Evolutionary conservation across 2,329 filamentous ascomycete genomes (phyloP).

Genomic region (Leptosphaerulina australis): DNA sequence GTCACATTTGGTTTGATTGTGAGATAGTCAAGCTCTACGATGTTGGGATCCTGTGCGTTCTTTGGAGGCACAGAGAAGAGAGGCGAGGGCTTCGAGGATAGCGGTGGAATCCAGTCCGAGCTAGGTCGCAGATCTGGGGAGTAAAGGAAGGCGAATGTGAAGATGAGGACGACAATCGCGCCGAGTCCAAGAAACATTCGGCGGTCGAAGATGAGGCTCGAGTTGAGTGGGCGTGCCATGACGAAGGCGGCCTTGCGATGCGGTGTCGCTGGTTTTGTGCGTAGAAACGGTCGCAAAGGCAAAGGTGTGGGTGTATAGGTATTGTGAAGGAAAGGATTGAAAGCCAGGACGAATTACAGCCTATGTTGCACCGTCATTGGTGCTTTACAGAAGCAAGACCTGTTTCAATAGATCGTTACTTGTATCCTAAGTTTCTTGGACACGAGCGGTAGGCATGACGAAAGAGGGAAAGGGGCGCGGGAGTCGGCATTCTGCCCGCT

Average conservation of each 20-base stretch:
- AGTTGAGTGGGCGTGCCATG: constrained; percentile 31
- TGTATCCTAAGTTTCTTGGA: constrained; percentile 18
- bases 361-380: constrained; percentile 23
- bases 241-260: constrained; percentile 20
- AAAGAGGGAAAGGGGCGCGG: constrained; percentile 29
- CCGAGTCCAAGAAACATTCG: constrained; percentile 32
- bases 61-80: constrained; percentile 33
- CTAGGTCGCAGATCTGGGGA: constrained; percentile 32
- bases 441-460: constrained; percentile 13
- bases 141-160: constrained; percentile 38
- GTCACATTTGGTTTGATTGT: constrained; percentile 36
- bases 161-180: constrained; percentile 29
- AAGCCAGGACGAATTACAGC: background rate
- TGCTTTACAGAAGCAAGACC: constrained; percentile 15
- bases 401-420: constrained; percentile 9
- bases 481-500: constrained; percentile 25
- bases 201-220: constrained; percentile 37
- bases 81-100: constrained; percentile 27
- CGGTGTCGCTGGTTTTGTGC: constrained; percentile 5
- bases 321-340: background rate
- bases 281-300: background rate
- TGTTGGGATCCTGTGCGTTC: constrained; percentile 34
- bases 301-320: background rate
- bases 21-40: constrained; percentile 42
- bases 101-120: constrained; percentile 36